A percentile compares a stretch with the other conserved stretches of the same genome.
Conservation (phyloP, 1,284 basidiomycete genomes). For the Mycena citricolor region DNA sequence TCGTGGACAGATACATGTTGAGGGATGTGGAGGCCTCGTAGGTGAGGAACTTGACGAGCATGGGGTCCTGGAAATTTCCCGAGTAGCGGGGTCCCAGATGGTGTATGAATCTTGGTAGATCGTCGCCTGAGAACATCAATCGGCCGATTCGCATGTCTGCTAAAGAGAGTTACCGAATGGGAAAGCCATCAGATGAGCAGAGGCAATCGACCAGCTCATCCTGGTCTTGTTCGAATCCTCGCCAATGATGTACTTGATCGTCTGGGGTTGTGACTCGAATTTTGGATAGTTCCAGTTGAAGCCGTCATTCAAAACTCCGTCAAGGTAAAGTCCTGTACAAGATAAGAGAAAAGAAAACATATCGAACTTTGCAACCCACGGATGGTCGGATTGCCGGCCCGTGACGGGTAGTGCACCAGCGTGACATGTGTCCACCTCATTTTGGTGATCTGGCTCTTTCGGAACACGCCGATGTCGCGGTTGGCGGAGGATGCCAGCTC, state of each 20-base stretch:
- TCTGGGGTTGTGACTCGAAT: conserved; percentile 38
- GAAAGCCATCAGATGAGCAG: conserved; percentile 58
- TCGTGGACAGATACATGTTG: conserved; percentile 59
- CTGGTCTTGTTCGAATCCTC: conserved; percentile 40
- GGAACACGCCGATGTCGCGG: conserved; percentile 40
- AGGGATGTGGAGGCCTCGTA: conserved; percentile 77
- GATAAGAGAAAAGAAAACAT: conserved; percentile 9
- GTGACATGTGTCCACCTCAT: conserved; percentile 69
- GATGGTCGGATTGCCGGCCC: conserved; percentile 53
- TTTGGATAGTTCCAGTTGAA: conserved; percentile 63
- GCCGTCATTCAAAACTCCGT: conserved; percentile 64
- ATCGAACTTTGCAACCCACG: conserved; percentile 44
- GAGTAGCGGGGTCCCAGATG: conserved; percentile 75
- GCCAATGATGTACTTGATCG: conserved; percentile 52
- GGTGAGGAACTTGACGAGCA: conserved; percentile 68
- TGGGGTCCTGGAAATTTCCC: conserved; percentile 66
- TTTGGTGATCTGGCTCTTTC: conserved; percentile 46
- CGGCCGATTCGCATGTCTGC: no score
- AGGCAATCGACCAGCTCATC: conserved; percentile 71
- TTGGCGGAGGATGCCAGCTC: conserved; percentile 47
- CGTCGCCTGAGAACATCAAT: conserved; percentile 47
- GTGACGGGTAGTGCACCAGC: conserved; percentile 62
- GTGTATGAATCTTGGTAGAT: conserved; percentile 67
- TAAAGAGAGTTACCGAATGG: conserved; percentile 70
- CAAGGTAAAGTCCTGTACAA: conserved; percentile 68